Evolutionary conservation across 257 asterid genomes (phyloP), one percentile per base, ranked within the genome.

Genomic region (Salvia miltiorrhiza): DNA sequence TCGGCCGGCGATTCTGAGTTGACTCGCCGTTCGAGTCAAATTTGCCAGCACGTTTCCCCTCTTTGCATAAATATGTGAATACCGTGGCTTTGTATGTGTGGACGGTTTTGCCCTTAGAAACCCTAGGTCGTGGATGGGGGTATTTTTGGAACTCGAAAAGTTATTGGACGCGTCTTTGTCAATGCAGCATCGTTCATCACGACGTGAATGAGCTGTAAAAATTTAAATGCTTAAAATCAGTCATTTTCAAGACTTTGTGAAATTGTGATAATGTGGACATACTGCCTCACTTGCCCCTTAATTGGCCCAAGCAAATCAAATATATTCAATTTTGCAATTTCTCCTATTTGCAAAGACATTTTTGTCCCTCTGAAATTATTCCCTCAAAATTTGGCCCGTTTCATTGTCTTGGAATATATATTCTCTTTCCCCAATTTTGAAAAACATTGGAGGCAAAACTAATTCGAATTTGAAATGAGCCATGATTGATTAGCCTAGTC

Each of bases 131-230:
- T 12, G 21, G 26, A 50, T 26, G 39, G 32, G 82, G 84, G 64
- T 45, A 66, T 3, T 64, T 37, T 48, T 12, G 87, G 69, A 28
- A 74, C 30, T 43, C 16, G 7, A 20, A 17, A 44, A 55, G 50
- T 53, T 20, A 23, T 21, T 45, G 56, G 49, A 78, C 67, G 68
- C 73, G 76, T 76, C 63, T 52, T 77, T 45, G 50, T n/a, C 73
- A 62, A 39, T 57, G 55, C 47, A 28, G 72, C 65, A 67, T 60
- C 58, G 69, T 67, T 58, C 74, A 19, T 58, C 52, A 74, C 73
- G 72, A 55, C 68, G 77, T 72, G 79, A 33, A 55, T 82, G 83
- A 82, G 84, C 87, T 82, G 84, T 82, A 79, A 77, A 67, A 79
- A 21, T 48, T 30, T 9, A 62, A 77, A 68, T 67, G 35, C 65